phyloP scores from a whole-genome alignment of 2,329 filamentous ascomycete species.

The Teratosphaeria gauchensis region DNA sequence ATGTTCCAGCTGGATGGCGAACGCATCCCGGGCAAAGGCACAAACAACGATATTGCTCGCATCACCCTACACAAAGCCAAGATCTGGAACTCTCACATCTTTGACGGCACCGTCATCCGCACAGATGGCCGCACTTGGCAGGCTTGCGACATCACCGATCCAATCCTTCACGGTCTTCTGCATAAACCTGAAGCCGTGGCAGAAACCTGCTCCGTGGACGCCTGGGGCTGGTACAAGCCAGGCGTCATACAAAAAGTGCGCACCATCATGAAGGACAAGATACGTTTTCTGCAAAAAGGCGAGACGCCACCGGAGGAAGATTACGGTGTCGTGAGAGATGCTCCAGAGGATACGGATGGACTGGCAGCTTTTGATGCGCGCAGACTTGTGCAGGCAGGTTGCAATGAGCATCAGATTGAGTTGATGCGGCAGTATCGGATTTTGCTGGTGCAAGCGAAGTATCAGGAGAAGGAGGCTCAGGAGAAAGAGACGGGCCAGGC shows the following conservation, averaged over 20 bases:
- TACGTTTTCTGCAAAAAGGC: slow-evolving; percentile 39
- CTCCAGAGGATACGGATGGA: background rate
- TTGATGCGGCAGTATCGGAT: background rate
- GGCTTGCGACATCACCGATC: slow-evolving; percentile 82
- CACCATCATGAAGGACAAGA: slow-evolving; percentile 79
- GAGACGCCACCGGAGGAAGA: slow-evolving; percentile 22
- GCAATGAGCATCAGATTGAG: background rate
- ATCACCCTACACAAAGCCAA: background rate
- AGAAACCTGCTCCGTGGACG: slow-evolving; percentile 37
- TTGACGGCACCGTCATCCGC: slow-evolving; percentile 66
- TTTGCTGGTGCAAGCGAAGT: background rate
- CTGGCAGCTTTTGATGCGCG: background rate
- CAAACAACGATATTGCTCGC: background rate
- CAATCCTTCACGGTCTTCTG: slow-evolving; percentile 58
- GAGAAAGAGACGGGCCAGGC: background rate
- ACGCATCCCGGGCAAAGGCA: slow-evolving; percentile 12
- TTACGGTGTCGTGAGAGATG: slow-evolving; percentile 7
- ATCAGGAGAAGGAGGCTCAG: background rate
- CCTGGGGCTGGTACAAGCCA: slow-evolving; percentile 74
- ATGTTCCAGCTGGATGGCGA: slow-evolving; percentile 60
- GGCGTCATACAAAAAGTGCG: slow-evolving; percentile 77
- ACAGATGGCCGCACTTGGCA: slow-evolving; percentile 89
- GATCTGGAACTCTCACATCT: slow-evolving; percentile 47
- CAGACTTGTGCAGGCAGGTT: background rate
- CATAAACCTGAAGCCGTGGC: slow-evolving; percentile 44